Percentiles rank a stretch among this genome's conserved stretches.
Conservation (phyloP, 148 eudicot species). For the Heliamphora exappendiculata region DNA sequence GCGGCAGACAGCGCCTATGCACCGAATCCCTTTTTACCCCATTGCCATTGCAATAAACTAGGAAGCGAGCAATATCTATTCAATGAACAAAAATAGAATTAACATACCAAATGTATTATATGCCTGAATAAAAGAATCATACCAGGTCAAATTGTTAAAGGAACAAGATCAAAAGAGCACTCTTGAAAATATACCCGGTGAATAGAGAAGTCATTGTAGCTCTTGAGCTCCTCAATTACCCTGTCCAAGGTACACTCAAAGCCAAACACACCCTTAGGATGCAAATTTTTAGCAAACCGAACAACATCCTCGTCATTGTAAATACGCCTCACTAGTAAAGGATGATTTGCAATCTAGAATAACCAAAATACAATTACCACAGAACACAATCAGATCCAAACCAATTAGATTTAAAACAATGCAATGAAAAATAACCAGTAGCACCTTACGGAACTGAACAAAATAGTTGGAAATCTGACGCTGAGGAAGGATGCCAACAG, state of each 20-base stretch:
- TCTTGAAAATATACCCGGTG: slow-evolving; percentile 52
- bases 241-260: slow-evolving; percentile 84
- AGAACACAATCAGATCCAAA: neutral
- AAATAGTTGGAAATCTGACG: slow-evolving; percentile 96
- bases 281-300: slow-evolving; percentile 67
- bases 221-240: slow-evolving; percentile 80
- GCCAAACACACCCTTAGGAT: slow-evolving; percentile 90
- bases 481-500: slow-evolving; percentile 46
- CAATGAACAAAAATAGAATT: neutral
- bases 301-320: slow-evolving; percentile 66
- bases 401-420: neutral
- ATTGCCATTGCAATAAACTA: no score
- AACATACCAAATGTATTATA: neutral
- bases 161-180: slow-evolving; percentile 4
- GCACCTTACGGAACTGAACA: slow-evolving; percentile 92
- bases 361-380: slow-evolving; percentile 9
- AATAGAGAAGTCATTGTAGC: slow-evolving; percentile 82
- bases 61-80: no score
- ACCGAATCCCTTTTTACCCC: no score
- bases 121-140: neutral
- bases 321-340: slow-evolving; percentile 79
- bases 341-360: slow-evolving; percentile 95
- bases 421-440: neutral
- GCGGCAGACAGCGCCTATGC: no score
- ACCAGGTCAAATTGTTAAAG: neutral